Conservation (phyloP, 441 rosid species). For the Lepidium campestre region DNA sequence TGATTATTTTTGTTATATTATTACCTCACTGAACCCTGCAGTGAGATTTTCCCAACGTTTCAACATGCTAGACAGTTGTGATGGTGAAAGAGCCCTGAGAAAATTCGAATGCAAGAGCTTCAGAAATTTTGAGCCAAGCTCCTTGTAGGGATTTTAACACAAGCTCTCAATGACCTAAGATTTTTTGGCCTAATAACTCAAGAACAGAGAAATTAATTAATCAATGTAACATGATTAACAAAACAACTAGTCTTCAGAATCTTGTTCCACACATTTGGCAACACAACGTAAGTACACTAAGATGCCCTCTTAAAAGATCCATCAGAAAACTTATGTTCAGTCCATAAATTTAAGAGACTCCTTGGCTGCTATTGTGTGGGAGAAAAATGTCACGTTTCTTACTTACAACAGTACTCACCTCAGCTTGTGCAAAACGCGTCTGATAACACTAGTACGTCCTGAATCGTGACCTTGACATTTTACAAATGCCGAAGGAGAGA, state of each 20-base stretch:
- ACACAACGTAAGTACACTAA: neutral
- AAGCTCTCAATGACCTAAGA: neutral
- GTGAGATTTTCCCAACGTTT: constrained; percentile 67
- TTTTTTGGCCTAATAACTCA: neutral
- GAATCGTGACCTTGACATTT: constrained; percentile 16
- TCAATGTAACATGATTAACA: constrained; percentile 3
- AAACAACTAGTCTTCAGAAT: constrained; percentile 6
- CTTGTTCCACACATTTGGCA: neutral
- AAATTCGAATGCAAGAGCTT: constrained; percentile 24
- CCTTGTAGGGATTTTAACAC: constrained; percentile 4
- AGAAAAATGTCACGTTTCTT: neutral
- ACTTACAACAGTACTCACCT: constrained; percentile 42
- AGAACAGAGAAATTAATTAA: neutral
- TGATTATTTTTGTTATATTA: neutral
- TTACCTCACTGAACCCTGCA: constrained; percentile 54
- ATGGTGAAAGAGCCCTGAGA: constrained; percentile 69
- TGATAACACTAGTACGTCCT: constrained; percentile 37
- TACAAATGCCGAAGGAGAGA: constrained; percentile 29
- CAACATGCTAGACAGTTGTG: constrained; percentile 45
- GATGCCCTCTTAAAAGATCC: constrained; percentile 5
- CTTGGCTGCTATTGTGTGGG: neutral
- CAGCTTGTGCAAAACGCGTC: constrained; percentile 48
- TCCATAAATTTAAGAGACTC: neutral
- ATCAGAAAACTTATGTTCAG: neutral
- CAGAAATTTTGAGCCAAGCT: constrained; percentile 15